phyloP scores from a whole-genome alignment of 306 rosid genomes.

The Carpinus fangiana region DNA sequence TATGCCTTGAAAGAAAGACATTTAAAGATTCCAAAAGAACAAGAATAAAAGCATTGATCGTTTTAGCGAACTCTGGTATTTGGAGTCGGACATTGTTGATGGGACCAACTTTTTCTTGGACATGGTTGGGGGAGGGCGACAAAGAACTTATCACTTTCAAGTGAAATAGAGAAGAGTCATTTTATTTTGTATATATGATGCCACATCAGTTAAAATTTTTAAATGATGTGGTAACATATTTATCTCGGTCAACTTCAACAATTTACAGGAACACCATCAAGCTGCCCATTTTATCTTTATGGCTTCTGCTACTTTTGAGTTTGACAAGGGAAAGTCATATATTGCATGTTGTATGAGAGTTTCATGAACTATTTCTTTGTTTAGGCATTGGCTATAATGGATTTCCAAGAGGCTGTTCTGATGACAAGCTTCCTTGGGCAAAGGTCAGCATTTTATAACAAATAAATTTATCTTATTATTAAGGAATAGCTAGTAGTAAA shows the following conservation, averaged over 20 bases:
- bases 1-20: not conserved
- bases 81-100: too few relatives aligned
- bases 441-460: slow-evolving; percentile 55
- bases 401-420: slow-evolving; percentile 95
- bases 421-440: slow-evolving; percentile 95
- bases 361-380: slow-evolving; percentile 13
- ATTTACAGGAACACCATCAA: not conserved
- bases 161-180: too few relatives aligned
- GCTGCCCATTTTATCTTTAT: not conserved
- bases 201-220: too few relatives aligned
- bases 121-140: not conserved
- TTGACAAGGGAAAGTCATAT: not conserved
- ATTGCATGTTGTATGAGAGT: not conserved
- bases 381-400: slow-evolving; percentile 95
- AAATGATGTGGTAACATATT: too few relatives aligned
- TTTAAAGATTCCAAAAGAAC: not conserved
- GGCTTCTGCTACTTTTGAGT: not conserved
- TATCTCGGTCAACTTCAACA: not conserved
- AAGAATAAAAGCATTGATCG: not conserved
- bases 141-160: too few relatives aligned
- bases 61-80: not conserved
- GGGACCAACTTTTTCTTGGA: too few relatives aligned
- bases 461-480: not conserved
- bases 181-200: too few relatives aligned
- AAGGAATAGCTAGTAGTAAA: not conserved